A percentile compares a stretch with the other conserved stretches of the same genome.
Conservation (phyloP, 805 yeast species). For the Yarrowia porcina region DNA sequence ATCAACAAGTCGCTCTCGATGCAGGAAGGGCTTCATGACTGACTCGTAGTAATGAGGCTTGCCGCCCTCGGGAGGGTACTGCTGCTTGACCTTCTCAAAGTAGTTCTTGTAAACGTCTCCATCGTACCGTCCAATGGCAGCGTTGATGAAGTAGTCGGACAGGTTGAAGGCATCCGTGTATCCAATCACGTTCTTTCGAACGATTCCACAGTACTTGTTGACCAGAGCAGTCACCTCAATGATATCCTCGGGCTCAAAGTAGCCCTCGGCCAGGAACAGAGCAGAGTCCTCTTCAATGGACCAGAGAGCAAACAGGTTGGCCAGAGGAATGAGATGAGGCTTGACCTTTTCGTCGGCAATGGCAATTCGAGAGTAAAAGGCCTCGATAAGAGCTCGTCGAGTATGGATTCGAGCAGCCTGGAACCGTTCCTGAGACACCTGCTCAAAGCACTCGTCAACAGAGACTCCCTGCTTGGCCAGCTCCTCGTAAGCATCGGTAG, state of each 20-base stretch:
- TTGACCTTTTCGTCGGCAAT: conserved; percentile 44
- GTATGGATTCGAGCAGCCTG: conserved; percentile 43
- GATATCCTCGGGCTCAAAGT: conserved; percentile 50
- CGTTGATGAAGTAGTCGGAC: conserved; percentile 74
- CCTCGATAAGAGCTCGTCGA: conserved; percentile 39
- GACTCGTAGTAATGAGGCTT: conserved; percentile 59
- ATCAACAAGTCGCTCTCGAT: conserved; percentile 29
- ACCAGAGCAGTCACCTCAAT: conserved; percentile 45
- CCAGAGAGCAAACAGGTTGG: conserved; percentile 60
- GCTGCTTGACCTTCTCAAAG: conserved; percentile 57
- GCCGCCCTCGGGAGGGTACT: conserved; percentile 42
- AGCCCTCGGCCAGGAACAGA: conserved; percentile 61
- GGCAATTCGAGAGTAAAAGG: conserved; percentile 41
- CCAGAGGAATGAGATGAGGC: conserved; percentile 51
- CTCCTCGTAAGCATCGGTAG: conserved; percentile 36
- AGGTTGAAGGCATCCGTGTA: conserved; percentile 81
- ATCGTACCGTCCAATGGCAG: conserved; percentile 75
- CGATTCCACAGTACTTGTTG: conserved; percentile 46
- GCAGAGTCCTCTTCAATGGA: conserved; percentile 70
- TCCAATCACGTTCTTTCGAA: conserved; percentile 69
- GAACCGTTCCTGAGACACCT: conserved; percentile 43
- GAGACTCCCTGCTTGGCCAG: conserved; percentile 32
- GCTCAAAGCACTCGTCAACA: conserved; percentile 40
- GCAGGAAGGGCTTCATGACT: conserved; percentile 39
- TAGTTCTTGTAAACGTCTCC: conserved; percentile 84